A percentile compares a stretch with the other conserved stretches of the same genome.
phyloP scores from a whole-genome alignment of 1,139 yeast genomes.

The Meyerozyma athensensis region DNA sequence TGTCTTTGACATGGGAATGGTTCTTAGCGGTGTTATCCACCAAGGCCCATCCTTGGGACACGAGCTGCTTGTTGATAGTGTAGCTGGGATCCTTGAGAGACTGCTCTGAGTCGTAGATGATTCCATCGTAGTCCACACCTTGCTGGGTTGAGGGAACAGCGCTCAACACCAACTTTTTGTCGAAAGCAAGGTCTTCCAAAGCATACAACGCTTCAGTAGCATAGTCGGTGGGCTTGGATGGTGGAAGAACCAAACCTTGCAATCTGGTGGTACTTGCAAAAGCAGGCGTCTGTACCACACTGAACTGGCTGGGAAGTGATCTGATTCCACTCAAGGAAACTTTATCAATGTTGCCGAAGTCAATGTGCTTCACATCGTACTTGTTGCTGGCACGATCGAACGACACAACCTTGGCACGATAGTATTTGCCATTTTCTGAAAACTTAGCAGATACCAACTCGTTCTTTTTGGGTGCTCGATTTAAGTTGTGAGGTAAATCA shows the following conservation, averaged over 20 bases:
- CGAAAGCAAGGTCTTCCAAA: constrained; percentile 51
- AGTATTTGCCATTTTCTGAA: constrained; percentile 50
- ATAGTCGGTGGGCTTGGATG: constrained; percentile 54
- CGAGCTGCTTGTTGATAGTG: constrained; percentile 60
- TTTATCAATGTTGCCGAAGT: constrained; percentile 57
- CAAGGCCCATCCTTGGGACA: constrained; percentile 62
- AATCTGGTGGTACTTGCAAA: constrained; percentile 58
- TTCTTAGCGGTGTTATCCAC: constrained; percentile 41
- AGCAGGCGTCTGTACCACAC: constrained; percentile 37
- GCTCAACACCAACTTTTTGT: constrained; percentile 56
- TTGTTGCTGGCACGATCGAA: constrained; percentile 45
- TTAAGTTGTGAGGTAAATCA: constrained; percentile 46
- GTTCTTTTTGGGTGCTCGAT: constrained; percentile 47
- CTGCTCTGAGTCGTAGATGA: constrained; percentile 59
- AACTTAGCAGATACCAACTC: constrained; percentile 59
- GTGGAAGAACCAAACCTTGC: constrained; percentile 58
- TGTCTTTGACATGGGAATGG: constrained; percentile 26
- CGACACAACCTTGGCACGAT: constrained; percentile 54
- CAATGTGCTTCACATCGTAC: constrained; percentile 57
- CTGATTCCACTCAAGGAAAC: constrained; percentile 47
- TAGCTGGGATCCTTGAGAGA: constrained; percentile 53
- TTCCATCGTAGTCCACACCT: constrained; percentile 42
- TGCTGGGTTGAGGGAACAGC: constrained; percentile 39
- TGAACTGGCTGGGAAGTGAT: constrained; percentile 51
- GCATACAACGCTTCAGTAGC: constrained; percentile 54